Evolutionary conservation across 169 alveolate genomes (phyloP).

Genomic region (Eimeria praecox): DNA sequence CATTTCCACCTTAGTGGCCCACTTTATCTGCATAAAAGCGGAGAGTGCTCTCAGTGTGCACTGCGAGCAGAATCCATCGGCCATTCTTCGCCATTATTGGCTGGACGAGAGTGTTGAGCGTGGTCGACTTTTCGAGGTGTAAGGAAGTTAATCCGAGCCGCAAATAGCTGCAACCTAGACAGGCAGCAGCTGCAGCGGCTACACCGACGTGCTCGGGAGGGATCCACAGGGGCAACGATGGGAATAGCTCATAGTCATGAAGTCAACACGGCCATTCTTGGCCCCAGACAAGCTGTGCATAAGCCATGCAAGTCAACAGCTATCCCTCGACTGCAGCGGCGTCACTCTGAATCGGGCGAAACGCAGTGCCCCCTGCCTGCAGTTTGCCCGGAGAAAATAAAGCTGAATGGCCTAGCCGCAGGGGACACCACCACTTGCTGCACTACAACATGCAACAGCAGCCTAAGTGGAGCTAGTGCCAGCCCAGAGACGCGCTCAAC

Average conservation of each 20-base stretch:
- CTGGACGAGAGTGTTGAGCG: neutral
- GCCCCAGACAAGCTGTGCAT: constrained; percentile 1
- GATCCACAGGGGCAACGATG: constrained; percentile 23
- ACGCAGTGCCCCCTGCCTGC: neutral
- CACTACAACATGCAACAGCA: constrained; percentile 68
- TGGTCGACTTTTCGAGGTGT: neutral
- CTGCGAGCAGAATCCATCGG: constrained; percentile 25
- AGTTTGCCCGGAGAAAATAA: neutral
- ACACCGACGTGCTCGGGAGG: neutral
- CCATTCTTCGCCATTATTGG: neutral
- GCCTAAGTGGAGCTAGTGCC: constrained; percentile 54
- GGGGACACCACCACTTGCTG: constrained; percentile 61
- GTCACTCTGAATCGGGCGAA: neutral
- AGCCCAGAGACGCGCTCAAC: constrained; percentile 40
- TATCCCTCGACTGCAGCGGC: neutral
- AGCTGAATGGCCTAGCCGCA: constrained; percentile 40
- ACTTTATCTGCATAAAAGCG: neutral
- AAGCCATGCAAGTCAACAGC: neutral
- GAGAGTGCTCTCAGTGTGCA: neutral
- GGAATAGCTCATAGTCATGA: constrained; percentile 50
- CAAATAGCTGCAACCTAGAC: constrained; percentile 8
- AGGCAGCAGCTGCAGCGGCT: constrained; percentile 23
- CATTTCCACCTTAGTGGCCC: neutral
- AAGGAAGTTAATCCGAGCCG: neutral
- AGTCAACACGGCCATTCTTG: neutral